Base-by-base conservation (phyloP, 192 early-diverging fungal species). In the Coemansia sp. region DNA sequence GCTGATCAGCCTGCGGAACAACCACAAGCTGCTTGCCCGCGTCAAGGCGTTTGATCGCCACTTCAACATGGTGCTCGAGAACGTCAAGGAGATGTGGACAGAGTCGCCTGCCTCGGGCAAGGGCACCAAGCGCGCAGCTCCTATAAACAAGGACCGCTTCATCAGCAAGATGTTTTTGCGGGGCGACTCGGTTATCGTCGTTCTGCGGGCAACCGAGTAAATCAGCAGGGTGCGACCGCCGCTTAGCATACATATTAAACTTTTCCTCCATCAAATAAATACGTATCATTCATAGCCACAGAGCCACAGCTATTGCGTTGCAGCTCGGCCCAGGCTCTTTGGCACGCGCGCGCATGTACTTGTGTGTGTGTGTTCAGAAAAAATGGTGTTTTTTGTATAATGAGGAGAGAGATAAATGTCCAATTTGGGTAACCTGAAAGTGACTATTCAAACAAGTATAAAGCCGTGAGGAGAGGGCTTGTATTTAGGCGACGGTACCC, bases 31-130 rank as follows among this genome's bases (percentile, higher is more conserved):
- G 52, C 77, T 99, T 5, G 97, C 92, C 9, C 82, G 94, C 59
- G 89, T 99, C 54, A 99, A 99, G 78, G 97, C 95, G 37, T 99
- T 99, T 68, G 97, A 99, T 77, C 87, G 97, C 39, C 97, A 99
- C 67, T 97, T 91, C 81, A 99, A 99, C 78, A 97, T 99, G 95
- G 95, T 99, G n/a, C 73, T 99, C 42, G 96, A 97, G 64, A 97
- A 97, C 64, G 93, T 99, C 46, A 95, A 95, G 74, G 96, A 99
- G 61, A 94, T 97, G 93, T 98, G 93, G 92, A 94, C 90, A 3
- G 95, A 99, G 53, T 83, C 85, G 30, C 97, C 97, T 41, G 87
- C 86, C 60, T 71, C 85, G 2, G 88, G 87, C 30, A 97, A 95
- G 67, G 97, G 97, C 23, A 35, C 47, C 28, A 95, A 97, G 82